These are phyloP conservation scores for Tuber brumale DNA, from an alignment of 495 filamentous ascomycete genomes.

Conservation along the genomic window DNA sequence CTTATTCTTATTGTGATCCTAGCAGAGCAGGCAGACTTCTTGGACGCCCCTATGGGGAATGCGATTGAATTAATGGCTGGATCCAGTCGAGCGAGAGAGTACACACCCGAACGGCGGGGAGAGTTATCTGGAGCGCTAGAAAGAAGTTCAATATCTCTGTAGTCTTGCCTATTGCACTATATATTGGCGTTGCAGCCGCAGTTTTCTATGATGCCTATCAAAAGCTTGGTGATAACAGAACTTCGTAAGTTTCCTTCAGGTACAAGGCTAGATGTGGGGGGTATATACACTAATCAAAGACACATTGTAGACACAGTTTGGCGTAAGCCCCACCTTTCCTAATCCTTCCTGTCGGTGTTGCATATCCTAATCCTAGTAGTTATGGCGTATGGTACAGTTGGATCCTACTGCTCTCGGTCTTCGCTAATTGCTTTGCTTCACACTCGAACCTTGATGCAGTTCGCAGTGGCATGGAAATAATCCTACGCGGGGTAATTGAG, in stretches of 20 bases:
- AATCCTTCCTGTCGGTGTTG: not conserved
- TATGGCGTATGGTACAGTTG: slow-evolving; percentile 42
- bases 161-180: slow-evolving; percentile 36
- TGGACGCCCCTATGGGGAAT: slow-evolving; percentile 14
- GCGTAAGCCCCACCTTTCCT: slow-evolving; percentile 23
- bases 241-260: slow-evolving; percentile 26
- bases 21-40: slow-evolving; percentile 30
- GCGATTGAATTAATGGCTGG: slow-evolving; percentile 33
- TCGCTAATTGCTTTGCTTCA: slow-evolving; percentile 40
- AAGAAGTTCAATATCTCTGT: slow-evolving; percentile 41
- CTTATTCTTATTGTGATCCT: slow-evolving; percentile 38
- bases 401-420: slow-evolving; percentile 39
- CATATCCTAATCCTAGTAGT: slow-evolving; percentile 6
- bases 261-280: slow-evolving; percentile 3
- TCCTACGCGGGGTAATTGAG: slow-evolving; percentile 33
- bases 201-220: slow-evolving; percentile 40
- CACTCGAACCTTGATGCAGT: slow-evolving; percentile 39
- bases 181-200: slow-evolving; percentile 39
- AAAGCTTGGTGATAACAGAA: slow-evolving; percentile 38
- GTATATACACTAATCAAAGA: slow-evolving; percentile 15
- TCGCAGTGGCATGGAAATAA: slow-evolving; percentile 30
- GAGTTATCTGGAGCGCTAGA: slow-evolving; percentile 38
- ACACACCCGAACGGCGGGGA: slow-evolving; percentile 34
- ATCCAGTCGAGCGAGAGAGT: slow-evolving; percentile 30
- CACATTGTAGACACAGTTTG: slow-evolving; percentile 32